Percentiles rank a stretch among this genome's conserved stretches.
These are phyloP conservation scores for Zasmidium citrigriseum DNA, from an alignment of 2,329 filamentous ascomycete genomes.

Conservation along the genomic window DNA sequence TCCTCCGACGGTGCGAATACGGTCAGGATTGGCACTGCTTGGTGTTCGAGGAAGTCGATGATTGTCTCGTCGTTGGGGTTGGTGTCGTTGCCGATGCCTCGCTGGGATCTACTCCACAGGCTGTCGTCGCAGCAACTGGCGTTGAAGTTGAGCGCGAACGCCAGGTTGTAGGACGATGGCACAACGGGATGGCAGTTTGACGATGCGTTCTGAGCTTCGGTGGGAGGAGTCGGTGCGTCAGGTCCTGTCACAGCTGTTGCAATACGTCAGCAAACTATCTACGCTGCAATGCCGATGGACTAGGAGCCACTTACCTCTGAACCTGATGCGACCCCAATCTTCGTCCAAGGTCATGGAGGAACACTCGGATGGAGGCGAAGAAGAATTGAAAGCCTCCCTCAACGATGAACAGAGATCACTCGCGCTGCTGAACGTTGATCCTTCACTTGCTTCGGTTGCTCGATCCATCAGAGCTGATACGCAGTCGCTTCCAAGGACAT, in stretches of 20 bases:
- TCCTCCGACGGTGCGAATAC: not conserved
- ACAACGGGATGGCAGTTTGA: not conserved
- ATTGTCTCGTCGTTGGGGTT: not conserved
- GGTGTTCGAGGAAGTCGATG: not conserved
- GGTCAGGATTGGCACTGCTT: not conserved
- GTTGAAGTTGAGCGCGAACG: not conserved
- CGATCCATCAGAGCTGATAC: not conserved
- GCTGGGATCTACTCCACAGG: not conserved
- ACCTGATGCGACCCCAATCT: not conserved
- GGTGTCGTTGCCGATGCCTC: not conserved
- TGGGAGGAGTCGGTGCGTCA: not conserved
- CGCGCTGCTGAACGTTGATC: not conserved
- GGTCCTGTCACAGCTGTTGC: not conserved
- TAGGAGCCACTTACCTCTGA: not conserved
- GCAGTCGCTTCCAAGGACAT: not conserved
- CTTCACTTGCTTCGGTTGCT: not conserved
- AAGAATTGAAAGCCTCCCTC: not conserved
- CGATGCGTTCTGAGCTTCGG: not conserved
- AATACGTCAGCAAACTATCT: not conserved
- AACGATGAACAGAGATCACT: not conserved
- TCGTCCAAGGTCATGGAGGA: not conserved
- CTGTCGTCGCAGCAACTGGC: not conserved
- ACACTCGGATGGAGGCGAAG: not conserved
- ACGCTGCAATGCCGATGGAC: not conserved
- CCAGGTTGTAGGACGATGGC: not conserved